phyloP scores from a whole-genome alignment of 2,329 filamentous ascomycete genomes.

The Cytospora piceicola region DNA sequence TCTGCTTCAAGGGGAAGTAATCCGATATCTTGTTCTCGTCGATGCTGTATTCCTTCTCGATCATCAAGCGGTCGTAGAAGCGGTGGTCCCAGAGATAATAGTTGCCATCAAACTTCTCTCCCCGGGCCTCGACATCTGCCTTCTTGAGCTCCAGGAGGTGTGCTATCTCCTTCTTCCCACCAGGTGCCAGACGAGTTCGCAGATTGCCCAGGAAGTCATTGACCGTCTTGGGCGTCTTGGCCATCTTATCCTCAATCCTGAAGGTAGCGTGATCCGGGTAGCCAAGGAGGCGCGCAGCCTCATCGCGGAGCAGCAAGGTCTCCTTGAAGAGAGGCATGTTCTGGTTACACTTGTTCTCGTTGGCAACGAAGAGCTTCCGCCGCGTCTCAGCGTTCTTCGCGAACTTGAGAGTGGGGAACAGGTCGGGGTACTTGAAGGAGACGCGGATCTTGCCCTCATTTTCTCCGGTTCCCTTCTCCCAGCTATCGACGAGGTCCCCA shows the following conservation, averaged over 20 bases:
- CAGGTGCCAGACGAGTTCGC: conserved; percentile 66
- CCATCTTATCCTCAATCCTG: conserved; percentile 83
- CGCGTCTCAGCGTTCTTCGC: conserved; percentile 71
- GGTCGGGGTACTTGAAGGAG: conserved; percentile 82
- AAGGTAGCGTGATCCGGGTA: conserved; percentile 79
- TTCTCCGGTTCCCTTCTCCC: conserved; percentile 73
- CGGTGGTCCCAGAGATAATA: conserved; percentile 85
- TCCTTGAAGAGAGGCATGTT: conserved; percentile 78
- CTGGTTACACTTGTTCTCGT: conserved; percentile 79
- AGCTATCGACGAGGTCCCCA: conserved; percentile 64
- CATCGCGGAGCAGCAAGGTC: conserved; percentile 74
- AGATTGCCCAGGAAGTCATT: conserved; percentile 74
- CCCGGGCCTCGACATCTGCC: conserved; percentile 64
- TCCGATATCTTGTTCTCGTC: conserved; percentile 81
- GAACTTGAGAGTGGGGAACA: conserved; percentile 79
- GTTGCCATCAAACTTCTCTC: conserved; percentile 63
- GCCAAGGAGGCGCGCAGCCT: conserved; percentile 75
- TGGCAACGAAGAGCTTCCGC: conserved; percentile 70
- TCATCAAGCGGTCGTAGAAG: conserved; percentile 79
- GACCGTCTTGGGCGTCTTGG: conserved; percentile 73
- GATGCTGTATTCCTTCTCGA: conserved; percentile 78
- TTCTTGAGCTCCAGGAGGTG: conserved; percentile 77
- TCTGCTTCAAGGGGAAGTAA: conserved; percentile 78
- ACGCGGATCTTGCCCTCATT: conserved; percentile 74
- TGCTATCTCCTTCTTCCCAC: conserved; percentile 70